These are phyloP conservation scores for Conticribra guillardii DNA, from an alignment of 108 stramenopile genomes.

Conservation along the genomic window DNA sequence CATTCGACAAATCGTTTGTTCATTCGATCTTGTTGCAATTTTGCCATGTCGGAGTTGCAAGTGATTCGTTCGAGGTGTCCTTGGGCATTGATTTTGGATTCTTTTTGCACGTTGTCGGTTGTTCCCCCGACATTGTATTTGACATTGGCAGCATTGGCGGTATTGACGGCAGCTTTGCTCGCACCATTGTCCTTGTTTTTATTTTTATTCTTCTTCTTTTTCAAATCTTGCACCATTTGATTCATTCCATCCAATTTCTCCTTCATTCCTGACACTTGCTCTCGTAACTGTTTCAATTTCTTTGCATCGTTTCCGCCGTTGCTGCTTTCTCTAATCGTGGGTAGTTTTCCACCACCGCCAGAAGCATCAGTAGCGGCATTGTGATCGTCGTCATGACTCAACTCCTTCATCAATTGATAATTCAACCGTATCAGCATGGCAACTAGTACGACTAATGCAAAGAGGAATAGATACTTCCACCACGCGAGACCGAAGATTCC, in stretches of 20 bases:
- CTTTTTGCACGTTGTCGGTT: not conserved
- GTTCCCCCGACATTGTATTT: not conserved
- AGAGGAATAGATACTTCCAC: constrained; percentile 14
- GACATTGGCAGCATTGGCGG: not conserved
- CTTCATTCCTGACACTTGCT: not conserved
- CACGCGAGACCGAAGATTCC: too few relatives aligned
- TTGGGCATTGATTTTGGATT: not conserved
- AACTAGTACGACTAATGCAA: not conserved
- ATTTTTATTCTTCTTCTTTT: not conserved
- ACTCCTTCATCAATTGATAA: constrained; percentile 1
- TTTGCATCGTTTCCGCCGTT: not conserved
- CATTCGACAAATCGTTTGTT: constrained; percentile 32
- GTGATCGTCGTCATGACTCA: not conserved
- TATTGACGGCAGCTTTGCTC: too few relatives aligned
- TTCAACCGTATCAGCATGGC: not conserved
- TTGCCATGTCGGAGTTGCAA: constrained; percentile 11
- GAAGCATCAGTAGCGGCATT: not conserved
- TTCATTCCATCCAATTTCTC: constrained; percentile 10
- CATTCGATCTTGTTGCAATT: constrained; percentile 11
- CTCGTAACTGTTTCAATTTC: not conserved
- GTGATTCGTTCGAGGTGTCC: constrained; percentile 20
- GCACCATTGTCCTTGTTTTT: not conserved
- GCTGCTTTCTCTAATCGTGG: too few relatives aligned
- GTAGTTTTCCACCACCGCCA: not conserved
- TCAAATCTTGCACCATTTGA: not conserved